A percentile compares a stretch with the other conserved stretches of the same genome.
Evolutionary conservation across 108 stramenopile genomes (phyloP).

Genomic region (Schizochytrium sp.): DNA sequence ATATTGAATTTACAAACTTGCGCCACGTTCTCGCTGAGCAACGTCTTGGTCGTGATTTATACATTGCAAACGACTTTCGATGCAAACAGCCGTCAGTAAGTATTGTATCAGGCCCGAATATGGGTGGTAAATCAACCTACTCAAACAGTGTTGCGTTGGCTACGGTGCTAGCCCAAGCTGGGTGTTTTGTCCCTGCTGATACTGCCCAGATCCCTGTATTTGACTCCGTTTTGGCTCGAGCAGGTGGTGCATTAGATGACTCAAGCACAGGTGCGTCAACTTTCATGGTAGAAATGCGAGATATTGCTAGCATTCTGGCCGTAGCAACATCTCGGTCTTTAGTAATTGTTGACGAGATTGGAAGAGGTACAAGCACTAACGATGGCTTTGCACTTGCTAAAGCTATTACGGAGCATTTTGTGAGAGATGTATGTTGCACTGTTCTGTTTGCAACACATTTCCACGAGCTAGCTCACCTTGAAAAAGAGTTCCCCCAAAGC

Average conservation of each 20-base stretch:
- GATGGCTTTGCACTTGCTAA: constrained; percentile 77
- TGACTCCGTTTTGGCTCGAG: constrained; percentile 68
- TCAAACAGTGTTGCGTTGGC: constrained; percentile 71
- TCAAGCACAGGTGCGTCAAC: constrained; percentile 69
- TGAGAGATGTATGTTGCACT: constrained; percentile 38
- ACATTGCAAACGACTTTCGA: constrained; percentile 24
- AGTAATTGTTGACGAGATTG: constrained; percentile 75
- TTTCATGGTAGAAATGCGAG: constrained; percentile 76
- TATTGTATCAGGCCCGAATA: constrained; percentile 73
- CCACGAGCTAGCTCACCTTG: constrained; percentile 72
- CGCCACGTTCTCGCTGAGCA: constrained; percentile 49
- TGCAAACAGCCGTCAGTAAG: constrained; percentile 19
- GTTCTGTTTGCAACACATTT: constrained; percentile 76
- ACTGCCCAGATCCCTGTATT: constrained; percentile 65
- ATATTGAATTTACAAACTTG: neutral
- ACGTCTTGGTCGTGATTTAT: neutral
- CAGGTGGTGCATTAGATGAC: constrained; percentile 64
- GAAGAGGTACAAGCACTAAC: constrained; percentile 71
- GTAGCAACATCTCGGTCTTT: constrained; percentile 62
- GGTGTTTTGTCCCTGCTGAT: constrained; percentile 71
- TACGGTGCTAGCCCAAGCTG: constrained; percentile 73
- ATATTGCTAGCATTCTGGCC: constrained; percentile 66
- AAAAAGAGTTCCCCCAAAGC: neutral
- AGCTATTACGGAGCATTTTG: constrained; percentile 72
- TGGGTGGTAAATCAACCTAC: constrained; percentile 75